These are phyloP conservation scores for Euphorbia peplus DNA, from an alignment of 345 rosid genomes.

Conservation along the genomic window DNA sequence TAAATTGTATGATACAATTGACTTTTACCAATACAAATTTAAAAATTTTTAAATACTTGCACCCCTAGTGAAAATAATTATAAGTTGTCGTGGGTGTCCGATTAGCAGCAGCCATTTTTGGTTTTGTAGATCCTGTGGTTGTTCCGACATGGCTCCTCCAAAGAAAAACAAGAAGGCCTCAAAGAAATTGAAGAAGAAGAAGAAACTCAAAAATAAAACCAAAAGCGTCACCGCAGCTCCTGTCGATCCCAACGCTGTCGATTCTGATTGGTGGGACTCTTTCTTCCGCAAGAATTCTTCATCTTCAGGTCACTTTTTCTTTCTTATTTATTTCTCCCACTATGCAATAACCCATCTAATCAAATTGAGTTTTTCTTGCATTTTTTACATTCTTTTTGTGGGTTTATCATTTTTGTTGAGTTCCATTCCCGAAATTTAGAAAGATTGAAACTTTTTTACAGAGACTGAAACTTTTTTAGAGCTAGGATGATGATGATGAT, in stretches of 20 bases:
- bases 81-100: no score
- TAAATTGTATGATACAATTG: no score
- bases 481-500: no score
- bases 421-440: not conserved
- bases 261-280: slow-evolving; percentile 90
- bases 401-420: not conserved
- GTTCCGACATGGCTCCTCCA: slow-evolving; percentile 52
- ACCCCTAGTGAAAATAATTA: no score
- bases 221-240: slow-evolving; percentile 42
- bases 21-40: no score
- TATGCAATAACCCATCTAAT: slow-evolving; percentile 1
- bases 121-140: no score
- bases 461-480: not conserved
- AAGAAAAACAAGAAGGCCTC: slow-evolving; percentile 47
- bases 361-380: not conserved
- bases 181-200: slow-evolving; percentile 54
- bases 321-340: not conserved
- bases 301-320: slow-evolving; percentile 37
- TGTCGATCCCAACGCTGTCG: slow-evolving; percentile 59
- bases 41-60: no score
- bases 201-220: slow-evolving; percentile 38
- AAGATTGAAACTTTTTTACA: not conserved
- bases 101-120: no score
- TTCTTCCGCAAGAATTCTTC: slow-evolving; percentile 80
- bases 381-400: not conserved